Evolutionary conservation across 805 yeast genomes (phyloP), one percentile per base, ranked within the genome.

Genomic region (Tetrapisispora phaffii): DNA sequence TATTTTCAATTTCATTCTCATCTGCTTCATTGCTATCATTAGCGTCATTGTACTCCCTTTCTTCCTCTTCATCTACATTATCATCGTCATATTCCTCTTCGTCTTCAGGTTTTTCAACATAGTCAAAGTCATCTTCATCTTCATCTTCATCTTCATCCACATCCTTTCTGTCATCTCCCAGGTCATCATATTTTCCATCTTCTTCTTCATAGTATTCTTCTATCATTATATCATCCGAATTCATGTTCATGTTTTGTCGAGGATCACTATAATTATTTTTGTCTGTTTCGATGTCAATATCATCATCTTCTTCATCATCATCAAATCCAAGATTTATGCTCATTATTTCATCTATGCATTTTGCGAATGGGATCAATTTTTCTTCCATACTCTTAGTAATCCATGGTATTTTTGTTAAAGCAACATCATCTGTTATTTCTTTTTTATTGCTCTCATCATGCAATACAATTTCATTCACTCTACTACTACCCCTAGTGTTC

Each of bases 301-400:
- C 54, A 7, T 54, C 58, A 44, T 63, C 57, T 46, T 53, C 65
- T 45, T 66, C 50, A 39, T 51, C 54, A 20, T 60, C 67, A 13
- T 59, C 66, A 42, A 50, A 61, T 9, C 61, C 68, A 34, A 59
- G 53, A 48, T 58, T 59, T 3, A 50, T 55, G 26, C 59, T 57
- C 57, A 64, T 59, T 3, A 61, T 53, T 12, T 50, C 45, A 33
- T 63, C 67, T 16, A 64, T 52, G 12, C 62, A 61, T 39, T 54
- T 55, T 2, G 62, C 47, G 43, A 63, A 60, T 8, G 56, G 45
- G 4, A 38, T 48, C 5, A 60, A 42, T 6, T 49, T 47, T 31
- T 49, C 47, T 28, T 52, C 55, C 1, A 44, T 40, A 6, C 42
- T 46, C 17, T 39, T 46, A n/a, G 50, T 49, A 4, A 60, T 36